Conservation (phyloP, 257 asterid genomes). For the Solanum chaucha region DNA sequence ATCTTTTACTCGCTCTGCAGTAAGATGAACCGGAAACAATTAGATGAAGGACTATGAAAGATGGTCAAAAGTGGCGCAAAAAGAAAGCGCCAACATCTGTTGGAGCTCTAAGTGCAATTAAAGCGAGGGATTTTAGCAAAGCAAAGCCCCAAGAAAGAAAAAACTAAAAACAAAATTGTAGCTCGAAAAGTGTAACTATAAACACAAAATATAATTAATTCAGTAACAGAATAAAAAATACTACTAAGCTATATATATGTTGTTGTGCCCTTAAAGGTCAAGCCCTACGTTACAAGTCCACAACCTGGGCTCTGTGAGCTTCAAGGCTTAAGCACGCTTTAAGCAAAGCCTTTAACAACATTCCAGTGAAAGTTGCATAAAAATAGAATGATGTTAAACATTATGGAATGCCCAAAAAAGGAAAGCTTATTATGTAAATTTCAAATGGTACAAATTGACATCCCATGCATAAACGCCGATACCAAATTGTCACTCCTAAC, state of each 20-base stretch:
- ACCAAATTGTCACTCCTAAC: neutral
- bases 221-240: neutral
- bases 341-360: neutral
- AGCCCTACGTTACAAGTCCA: neutral
- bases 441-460: neutral
- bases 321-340: neutral
- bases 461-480: neutral
- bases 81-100: neutral
- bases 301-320: neutral
- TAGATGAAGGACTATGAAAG: neutral
- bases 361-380: neutral
- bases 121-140: neutral
- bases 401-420: neutral
- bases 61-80: neutral
- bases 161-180: neutral
- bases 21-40: neutral
- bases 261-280: neutral
- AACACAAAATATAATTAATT: neutral
- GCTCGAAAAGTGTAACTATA: neutral
- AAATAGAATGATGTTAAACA: neutral
- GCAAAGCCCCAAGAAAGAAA: neutral
- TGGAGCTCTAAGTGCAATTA: neutral
- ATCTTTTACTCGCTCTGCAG: slow-evolving; percentile 55
- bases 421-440: neutral
- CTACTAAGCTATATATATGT: neutral